Conservation (phyloP, 139 green algal genomes). For the Zygnema circumcarinatum region DNA sequence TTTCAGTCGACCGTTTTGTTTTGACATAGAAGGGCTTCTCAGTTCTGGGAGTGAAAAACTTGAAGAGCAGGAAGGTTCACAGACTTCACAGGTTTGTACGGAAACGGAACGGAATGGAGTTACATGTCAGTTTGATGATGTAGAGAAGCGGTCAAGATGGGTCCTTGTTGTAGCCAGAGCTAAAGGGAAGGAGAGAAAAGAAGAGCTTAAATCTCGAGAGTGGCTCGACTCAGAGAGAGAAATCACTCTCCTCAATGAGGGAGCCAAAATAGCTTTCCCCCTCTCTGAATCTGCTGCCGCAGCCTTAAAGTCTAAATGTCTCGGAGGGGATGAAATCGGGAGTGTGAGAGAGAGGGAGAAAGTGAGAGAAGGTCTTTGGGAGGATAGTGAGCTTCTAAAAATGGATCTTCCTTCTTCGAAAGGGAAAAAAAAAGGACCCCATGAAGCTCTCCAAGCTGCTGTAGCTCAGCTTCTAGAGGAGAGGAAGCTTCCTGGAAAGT, state of each 20-base stretch:
- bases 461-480: not conserved
- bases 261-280: not conserved
- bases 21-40: not conserved
- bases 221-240: not conserved
- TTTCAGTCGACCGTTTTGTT: conserved; percentile 19
- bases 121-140: too few relatives aligned
- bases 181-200: conserved; percentile 37
- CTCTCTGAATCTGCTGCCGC: not conserved
- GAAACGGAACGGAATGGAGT: too few relatives aligned
- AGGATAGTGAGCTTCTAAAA: not conserved
- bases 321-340: conserved; percentile 9
- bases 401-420: not conserved
- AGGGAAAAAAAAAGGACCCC: not conserved
- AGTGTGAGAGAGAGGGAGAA: conserved; percentile 24
- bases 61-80: too few relatives aligned
- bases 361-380: not conserved
- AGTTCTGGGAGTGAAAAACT: too few relatives aligned
- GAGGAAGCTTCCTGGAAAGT: too few relatives aligned
- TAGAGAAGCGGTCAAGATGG: too few relatives aligned
- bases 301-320: not conserved
- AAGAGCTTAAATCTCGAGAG: not conserved
- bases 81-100: too few relatives aligned
- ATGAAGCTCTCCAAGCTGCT: not conserved
- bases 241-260: not conserved
- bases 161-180: conserved; percentile 15